Evolutionary conservation across 2,329 filamentous ascomycete species (phyloP).

Genomic region (Talaromyces sp.): DNA sequence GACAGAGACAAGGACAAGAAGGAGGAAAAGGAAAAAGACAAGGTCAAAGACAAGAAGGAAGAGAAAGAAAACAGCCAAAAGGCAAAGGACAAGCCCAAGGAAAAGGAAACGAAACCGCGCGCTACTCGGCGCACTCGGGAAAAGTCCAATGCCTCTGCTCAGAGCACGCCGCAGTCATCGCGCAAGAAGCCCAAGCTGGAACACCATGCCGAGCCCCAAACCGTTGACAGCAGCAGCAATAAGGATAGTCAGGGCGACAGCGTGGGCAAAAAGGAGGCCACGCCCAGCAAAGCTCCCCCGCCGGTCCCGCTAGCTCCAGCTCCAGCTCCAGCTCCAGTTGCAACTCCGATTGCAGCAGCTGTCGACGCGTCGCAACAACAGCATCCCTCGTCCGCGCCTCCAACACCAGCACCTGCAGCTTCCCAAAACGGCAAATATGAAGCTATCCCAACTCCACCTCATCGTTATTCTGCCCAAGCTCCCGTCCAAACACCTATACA

Average conservation of each 20-base stretch:
- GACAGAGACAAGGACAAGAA: constrained; percentile 19
- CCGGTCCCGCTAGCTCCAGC: constrained; percentile 9
- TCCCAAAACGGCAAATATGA: constrained; percentile 34
- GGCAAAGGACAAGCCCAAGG: constrained; percentile 14
- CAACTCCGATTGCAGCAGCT: constrained; percentile 7
- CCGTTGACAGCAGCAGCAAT: constrained; percentile 6
- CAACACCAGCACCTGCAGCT: neutral
- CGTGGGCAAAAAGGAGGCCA: neutral
- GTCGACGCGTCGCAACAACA: constrained; percentile 9
- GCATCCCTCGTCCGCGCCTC: constrained; percentile 2
- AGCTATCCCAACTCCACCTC: constrained; percentile 27
- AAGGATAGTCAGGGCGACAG: constrained; percentile 8
- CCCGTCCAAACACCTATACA: constrained; percentile 17
- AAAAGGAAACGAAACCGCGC: constrained; percentile 21
- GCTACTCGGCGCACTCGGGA: constrained; percentile 29
- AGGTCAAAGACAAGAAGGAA: constrained; percentile 17
- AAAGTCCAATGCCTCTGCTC: constrained; percentile 25
- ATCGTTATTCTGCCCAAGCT: constrained; percentile 24
- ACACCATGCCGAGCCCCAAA: constrained; percentile 13
- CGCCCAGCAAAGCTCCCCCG: constrained; percentile 5
- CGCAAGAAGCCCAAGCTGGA: constrained; percentile 47
- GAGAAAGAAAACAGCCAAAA: constrained; percentile 15
- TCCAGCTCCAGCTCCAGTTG: constrained; percentile 12
- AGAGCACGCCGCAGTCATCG: constrained; percentile 20
- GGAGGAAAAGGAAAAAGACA: constrained; percentile 24